Evolutionary conservation across 176 grass and related monocot genomes (phyloP), one percentile per base, ranked within the genome.

Genomic region (Tillandsia fasciculata): DNA sequence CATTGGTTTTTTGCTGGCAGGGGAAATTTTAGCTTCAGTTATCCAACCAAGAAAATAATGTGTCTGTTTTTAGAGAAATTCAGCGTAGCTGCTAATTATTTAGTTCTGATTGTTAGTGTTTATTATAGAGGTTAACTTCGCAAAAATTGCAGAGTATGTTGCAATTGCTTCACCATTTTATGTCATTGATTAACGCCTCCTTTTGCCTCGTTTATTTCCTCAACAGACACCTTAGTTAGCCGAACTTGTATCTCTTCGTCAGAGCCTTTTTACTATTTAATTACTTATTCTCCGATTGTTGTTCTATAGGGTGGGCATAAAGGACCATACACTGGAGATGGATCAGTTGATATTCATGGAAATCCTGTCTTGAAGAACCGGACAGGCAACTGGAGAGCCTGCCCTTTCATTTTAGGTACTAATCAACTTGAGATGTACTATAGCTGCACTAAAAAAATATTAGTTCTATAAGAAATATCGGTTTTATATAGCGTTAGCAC

Each of bases 321-420:
- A 63, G 69, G 73, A 73, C 64, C 80, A 11, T 96, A 70, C 66
- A 87, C 91, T 63, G 91, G 91, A 77, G 91, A 96, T 84, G 76
- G 91, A 72, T 96, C 91, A 26, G 87, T 96, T 11, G 83, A 96
- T 47, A 66, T 90, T 47, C 74, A 75, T 2, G 87, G 91, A 49
- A 90, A 90, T 48, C 91, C 81, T 67, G 70, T 96, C 47, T 77
- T 78, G 49, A 96, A 96, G 74, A 78, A 81, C 73, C 76, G 49
- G 59, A 96, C 91, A 12, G 91, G 91, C 67, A 90, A 85, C 72
- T 96, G 91, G 91, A 90, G 54, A 79, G 91, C 91, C 80, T 96
- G 91, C 27, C 87, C 91, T 64, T 96, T 96, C 73, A 96, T 96
- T 64, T 69, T 96, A 85, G 91, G 91, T 96, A 74, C 51, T 69